Evolutionary conservation across 1,284 basidiomycete species (phyloP), one percentile per base, ranked within the genome.

Genomic region (Bjerkandera adusta): DNA sequence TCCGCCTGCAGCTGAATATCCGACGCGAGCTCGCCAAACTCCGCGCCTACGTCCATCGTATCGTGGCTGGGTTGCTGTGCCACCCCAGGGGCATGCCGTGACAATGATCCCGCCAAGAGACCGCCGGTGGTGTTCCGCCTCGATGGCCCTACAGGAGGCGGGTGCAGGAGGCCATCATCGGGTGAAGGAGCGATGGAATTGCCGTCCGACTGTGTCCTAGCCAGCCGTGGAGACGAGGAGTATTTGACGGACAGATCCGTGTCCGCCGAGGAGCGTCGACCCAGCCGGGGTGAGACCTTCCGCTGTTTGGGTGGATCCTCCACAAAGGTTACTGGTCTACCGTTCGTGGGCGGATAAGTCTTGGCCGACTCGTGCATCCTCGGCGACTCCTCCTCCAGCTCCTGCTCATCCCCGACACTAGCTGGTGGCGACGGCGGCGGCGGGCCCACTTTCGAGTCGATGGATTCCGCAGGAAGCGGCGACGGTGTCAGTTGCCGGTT

Each of bases 1-100:
- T 93, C 91, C 1, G 90, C 89, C 58, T 92, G 86, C 20, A 83
- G 73, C 57, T 92, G 75, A 41, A 94, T 94, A 62, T 93, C 90
- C 25, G 76, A 74, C 20, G 76, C 67, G 6, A 69, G 61, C 51
- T 63, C 67, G 15, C 57, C 59, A 16, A 54, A 33, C 27, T 57
- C 56, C 30, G 58, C 60, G 0, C 45, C 45, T 7, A 26, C 20
- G 3, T 66, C 60, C 22, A 63, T 63, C 20, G 61, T 58, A 2
- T 66, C 46, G 49, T 45, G 26, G 48, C 22, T n/a, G 49, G 54
- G 53, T 15, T 54, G 38, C 11, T 36, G 37, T 8, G 50, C 37
- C 30, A 59, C 56, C 5, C 52, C 32, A 21, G 63, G 58, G 12
- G 59, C 44, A 1, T 54, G 53, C 5, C 51, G 47, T 8, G 50